These are phyloP conservation scores for Leptomonas pyrrhocoris DNA, from an alignment of 208 protist genomes.

Conservation along the genomic window DNA sequence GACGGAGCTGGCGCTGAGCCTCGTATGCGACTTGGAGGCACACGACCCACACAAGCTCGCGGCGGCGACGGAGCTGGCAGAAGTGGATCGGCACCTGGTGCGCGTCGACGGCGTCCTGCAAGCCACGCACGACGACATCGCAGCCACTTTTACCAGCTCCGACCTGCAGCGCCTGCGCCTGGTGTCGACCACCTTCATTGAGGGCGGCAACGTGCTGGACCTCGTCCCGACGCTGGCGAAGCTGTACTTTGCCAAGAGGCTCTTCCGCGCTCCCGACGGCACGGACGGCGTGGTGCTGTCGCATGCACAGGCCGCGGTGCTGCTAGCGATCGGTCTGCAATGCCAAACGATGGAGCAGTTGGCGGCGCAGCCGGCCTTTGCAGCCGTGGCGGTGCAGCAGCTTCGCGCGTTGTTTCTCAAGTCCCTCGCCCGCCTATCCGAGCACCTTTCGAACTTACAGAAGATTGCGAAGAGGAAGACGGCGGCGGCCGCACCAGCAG, in stretches of 20 bases:
- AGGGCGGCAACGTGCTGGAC: slow-evolving; percentile 96
- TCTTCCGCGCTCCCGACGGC: slow-evolving; percentile 67
- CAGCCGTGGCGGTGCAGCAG: slow-evolving; percentile 71
- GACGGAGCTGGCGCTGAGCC: slow-evolving; percentile 86
- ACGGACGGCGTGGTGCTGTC: slow-evolving; percentile 85
- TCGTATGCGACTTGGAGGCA: slow-evolving; percentile 69
- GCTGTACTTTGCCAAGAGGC: slow-evolving; percentile 89
- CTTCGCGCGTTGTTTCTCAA: slow-evolving; percentile 91
- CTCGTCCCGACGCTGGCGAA: slow-evolving; percentile 92
- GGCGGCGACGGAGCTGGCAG: slow-evolving; percentile 40
- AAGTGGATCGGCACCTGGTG: slow-evolving; percentile 38
- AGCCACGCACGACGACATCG: slow-evolving; percentile 52
- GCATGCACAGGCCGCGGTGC: slow-evolving; percentile 91
- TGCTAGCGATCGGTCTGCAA: slow-evolving; percentile 95
- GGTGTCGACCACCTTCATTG: slow-evolving; percentile 93
- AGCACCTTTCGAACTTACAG: slow-evolving; percentile 70
- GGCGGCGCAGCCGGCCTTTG: slow-evolving; percentile 60
- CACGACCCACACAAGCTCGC: slow-evolving; percentile 57
- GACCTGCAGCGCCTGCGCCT: slow-evolving; percentile 96
- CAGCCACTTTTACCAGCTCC: slow-evolving; percentile 64
- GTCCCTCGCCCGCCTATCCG: slow-evolving; percentile 69
- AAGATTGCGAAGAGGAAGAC: slow-evolving; percentile 35
- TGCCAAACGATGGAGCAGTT: slow-evolving; percentile 79
- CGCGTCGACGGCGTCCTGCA: slow-evolving; percentile 64
- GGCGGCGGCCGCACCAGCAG: not conserved